Evolutionary conservation across 2,329 filamentous ascomycete species (phyloP).

Genomic region (Diaporthe sp.): DNA sequence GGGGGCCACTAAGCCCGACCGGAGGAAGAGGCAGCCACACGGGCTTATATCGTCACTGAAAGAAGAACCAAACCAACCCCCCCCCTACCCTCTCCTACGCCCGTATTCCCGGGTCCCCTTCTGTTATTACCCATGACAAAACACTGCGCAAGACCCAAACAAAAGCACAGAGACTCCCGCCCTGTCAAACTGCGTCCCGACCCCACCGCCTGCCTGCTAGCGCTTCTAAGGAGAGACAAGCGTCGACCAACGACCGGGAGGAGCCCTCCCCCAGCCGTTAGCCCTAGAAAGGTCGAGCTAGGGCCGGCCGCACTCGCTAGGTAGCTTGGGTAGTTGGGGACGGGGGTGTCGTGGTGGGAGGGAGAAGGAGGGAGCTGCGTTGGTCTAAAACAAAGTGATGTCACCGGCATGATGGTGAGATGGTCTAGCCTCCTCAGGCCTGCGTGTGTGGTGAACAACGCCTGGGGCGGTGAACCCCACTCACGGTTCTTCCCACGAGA

Average conservation of each 20-base stretch:
- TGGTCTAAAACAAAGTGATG: slow-evolving; percentile 27
- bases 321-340: too few relatives aligned
- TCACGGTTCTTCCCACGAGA: slow-evolving; percentile 16
- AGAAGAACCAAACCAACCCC: background rate
- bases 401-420: slow-evolving; percentile 8
- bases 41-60: slow-evolving; percentile 12
- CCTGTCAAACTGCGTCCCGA: slow-evolving; percentile 18
- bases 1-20: background rate
- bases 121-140: slow-evolving; percentile 15
- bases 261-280: background rate
- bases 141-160: background rate
- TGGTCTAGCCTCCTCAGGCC: slow-evolving; percentile 9
- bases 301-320: background rate
- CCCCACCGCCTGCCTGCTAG: slow-evolving; percentile 12
- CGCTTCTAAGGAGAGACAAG: slow-evolving; percentile 10
- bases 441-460: background rate
- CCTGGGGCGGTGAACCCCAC: slow-evolving; percentile 26
- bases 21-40: background rate
- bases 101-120: background rate
- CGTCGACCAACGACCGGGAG: slow-evolving; percentile 13
- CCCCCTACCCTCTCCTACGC: background rate
- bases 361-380: background rate
- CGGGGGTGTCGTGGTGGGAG: background rate
- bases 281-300: background rate
- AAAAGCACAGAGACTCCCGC: slow-evolving; percentile 1